These are phyloP conservation scores for Aureobasidium sp. DNA, from an alignment of 2,329 filamentous ascomycete genomes.

Conservation along the genomic window DNA sequence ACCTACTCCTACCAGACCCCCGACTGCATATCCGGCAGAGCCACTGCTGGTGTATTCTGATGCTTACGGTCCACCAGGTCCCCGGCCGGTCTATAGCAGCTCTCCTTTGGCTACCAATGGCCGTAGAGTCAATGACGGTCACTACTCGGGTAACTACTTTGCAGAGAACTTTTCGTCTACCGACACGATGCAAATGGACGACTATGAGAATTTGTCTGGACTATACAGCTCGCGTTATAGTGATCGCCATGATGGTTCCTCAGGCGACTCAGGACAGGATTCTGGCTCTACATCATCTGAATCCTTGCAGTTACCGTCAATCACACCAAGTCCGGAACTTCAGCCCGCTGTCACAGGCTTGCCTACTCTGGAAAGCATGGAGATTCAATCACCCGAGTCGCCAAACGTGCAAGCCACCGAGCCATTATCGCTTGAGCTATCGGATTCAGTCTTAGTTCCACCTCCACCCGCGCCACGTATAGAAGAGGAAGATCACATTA, in stretches of 20 bases:
- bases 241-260: constrained; percentile 34
- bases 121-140: constrained; percentile 3
- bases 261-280: constrained; percentile 24
- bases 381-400: not conserved
- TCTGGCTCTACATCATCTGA: constrained; percentile 20
- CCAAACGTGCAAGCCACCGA: not conserved
- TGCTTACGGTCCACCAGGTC: constrained; percentile 20
- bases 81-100: constrained; percentile 17
- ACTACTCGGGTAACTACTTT: constrained; percentile 3
- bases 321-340: constrained; percentile 21
- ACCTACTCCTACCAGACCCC: not conserved
- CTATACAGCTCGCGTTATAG: constrained; percentile 2
- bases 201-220: not conserved
- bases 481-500: constrained; percentile 55
- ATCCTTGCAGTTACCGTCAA: constrained; percentile 20
- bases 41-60: not conserved
- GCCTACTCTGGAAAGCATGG: not conserved
- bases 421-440: not conserved
- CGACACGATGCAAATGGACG: not conserved
- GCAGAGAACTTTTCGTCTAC: not conserved
- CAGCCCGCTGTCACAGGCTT: not conserved
- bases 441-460: not conserved
- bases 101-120: constrained; percentile 1
- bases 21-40: not conserved
- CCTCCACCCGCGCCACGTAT: not conserved